These are phyloP conservation scores for Leptographium wingfieldii DNA, from an alignment of 2,329 filamentous ascomycete genomes.

Conservation along the genomic window DNA sequence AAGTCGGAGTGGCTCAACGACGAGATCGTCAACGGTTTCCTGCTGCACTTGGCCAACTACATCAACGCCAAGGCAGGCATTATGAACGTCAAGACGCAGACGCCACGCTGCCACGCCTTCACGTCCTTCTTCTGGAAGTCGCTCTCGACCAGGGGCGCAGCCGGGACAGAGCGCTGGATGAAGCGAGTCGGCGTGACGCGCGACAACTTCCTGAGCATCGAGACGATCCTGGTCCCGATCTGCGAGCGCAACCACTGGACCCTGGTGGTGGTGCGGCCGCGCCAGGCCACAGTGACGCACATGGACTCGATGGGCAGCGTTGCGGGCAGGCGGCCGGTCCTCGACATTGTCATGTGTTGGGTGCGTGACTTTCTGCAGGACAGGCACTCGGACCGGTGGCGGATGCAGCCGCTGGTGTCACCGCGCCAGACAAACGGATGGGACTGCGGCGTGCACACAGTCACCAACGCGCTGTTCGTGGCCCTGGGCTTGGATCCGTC, in stretches of 20 bases:
- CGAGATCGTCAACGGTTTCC: constrained; percentile 56
- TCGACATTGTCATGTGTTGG: constrained; percentile 36
- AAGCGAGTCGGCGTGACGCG: constrained; percentile 43
- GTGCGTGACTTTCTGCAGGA: constrained; percentile 44
- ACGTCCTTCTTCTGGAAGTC: constrained; percentile 54
- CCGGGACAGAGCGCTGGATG: constrained; percentile 39
- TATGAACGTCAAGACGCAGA: constrained; percentile 27
- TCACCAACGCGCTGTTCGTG: constrained; percentile 58
- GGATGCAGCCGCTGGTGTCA: constrained; percentile 32
- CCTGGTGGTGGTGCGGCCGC: constrained; percentile 52
- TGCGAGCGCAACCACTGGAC: constrained; percentile 58
- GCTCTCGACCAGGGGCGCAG: constrained; percentile 34
- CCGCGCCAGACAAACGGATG: constrained; percentile 51
- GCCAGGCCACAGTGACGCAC: constrained; percentile 48
- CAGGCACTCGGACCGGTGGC: constrained; percentile 44
- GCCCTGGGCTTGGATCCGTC: constrained; percentile 40
- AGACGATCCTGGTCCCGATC: constrained; percentile 59
- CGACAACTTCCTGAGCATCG: constrained; percentile 50
- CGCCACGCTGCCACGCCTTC: constrained; percentile 49
- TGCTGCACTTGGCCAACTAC: constrained; percentile 46
- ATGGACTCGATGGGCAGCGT: constrained; percentile 52
- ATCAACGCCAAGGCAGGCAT: constrained; percentile 45
- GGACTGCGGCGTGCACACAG: constrained; percentile 68
- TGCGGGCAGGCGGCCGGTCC: constrained; percentile 22
- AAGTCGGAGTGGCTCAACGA: constrained; percentile 60